Evolutionary conservation across 768 basidiomycete species (phyloP), one percentile per base, ranked within the genome.

Genomic region (Lactifluus rugatus): DNA sequence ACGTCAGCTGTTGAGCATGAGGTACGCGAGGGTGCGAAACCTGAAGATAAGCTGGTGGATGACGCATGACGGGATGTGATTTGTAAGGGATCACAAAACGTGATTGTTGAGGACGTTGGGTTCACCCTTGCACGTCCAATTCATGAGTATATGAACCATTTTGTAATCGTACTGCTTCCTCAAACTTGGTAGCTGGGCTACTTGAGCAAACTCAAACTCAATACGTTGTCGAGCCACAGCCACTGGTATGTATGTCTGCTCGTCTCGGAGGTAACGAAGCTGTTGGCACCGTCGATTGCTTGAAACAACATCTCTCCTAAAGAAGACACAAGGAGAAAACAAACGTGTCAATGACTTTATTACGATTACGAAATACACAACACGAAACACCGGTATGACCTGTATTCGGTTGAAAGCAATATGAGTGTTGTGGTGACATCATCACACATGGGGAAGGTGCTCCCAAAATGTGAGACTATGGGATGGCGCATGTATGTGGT

Each of bases 1-100:
- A 76, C 79, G 55, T 73, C 76, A 70, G 79, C 75, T 61, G 78
- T 72, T 11, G 63, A 64, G n/a, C 61, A 53, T 25, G 63, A 62
- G 37, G 57, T 19, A 66, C 74, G 70, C 58, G 76, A 79, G 64
- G 77, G 72, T 55, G 64, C 52, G 19, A 62, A 62, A 48, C 72
- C 74, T 60, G 81, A 79, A 62, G 78, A 73, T 66, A 84, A 81
- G 72, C 74, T 88, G 62, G 77, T 88, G 66, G 87, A 89, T 74
- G 82, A 63, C 46, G 62, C 62, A 44, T 63, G 32, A 53, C 9
- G 31, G 36, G 31, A 10, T 41, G 49, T 39, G 54, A 28, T 41
- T 36, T 55, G 44, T 32, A 23, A 25, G 37, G 37, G 36, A 45
- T 56, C 56, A 45, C 25, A 25, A 49, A 41, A 46, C 37, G 44